Conservation (phyloP, 805 yeast genomes). For the Saccharomycopsis microspora region DNA sequence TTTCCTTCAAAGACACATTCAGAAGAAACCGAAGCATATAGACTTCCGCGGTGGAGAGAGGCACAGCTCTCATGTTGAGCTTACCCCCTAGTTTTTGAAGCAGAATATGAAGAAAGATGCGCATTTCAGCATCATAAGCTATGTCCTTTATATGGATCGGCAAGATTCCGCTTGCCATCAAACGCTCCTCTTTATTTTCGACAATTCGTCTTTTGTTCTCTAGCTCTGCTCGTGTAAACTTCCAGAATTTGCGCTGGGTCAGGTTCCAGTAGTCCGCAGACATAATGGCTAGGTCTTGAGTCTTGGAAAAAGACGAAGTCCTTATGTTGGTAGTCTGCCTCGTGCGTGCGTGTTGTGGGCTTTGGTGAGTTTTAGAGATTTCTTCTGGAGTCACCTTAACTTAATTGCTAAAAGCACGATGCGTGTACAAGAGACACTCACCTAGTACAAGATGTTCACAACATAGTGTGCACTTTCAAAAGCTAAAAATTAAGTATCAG, state of each 20-base stretch:
- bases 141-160: constrained; percentile 31
- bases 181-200: constrained; percentile 24
- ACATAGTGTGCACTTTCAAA: no score
- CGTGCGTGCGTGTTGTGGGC: no score
- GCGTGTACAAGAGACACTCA: no score
- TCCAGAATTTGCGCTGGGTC: constrained; percentile 76
- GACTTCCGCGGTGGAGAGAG: constrained; percentile 81
- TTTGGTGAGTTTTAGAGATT: no score
- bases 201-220: constrained; percentile 30
- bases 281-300: constrained; percentile 23
- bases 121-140: constrained; percentile 43
- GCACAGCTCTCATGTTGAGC: constrained; percentile 68
- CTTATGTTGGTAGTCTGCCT: no score
- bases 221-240: constrained; percentile 54
- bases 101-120: constrained; percentile 71
- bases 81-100: constrained; percentile 71
- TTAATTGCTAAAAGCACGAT: no score
- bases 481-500: no score
- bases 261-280: constrained; percentile 86
- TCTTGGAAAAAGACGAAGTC: neutral
- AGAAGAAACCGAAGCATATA: constrained; percentile 72
- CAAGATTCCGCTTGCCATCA: constrained; percentile 22
- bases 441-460: no score
- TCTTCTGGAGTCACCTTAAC: no score
- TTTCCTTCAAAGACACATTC: constrained; percentile 62